These are phyloP conservation scores for Coemansia sp. DNA, from an alignment of 192 early-diverging fungal genomes.

Conservation along the genomic window DNA sequence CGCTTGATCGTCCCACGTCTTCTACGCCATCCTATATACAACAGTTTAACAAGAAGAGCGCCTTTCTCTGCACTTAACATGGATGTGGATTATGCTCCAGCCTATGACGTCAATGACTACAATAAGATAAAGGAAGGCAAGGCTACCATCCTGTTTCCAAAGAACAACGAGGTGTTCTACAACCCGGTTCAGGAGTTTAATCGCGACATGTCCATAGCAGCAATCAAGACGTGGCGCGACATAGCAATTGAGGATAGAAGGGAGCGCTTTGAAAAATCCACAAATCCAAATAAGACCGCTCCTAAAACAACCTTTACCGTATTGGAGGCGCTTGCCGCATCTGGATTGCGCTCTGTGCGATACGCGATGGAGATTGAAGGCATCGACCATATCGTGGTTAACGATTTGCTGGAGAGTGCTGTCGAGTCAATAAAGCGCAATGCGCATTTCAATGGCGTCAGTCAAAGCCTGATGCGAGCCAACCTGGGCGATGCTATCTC, in stretches of 20 bases:
- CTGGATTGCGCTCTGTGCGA: constrained; percentile 91
- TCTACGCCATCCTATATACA: not conserved
- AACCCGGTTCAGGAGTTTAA: constrained; percentile 98
- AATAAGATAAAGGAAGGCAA: constrained; percentile 73
- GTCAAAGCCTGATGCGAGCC: constrained; percentile 69
- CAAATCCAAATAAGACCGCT: constrained; percentile 33
- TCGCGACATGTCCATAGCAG: constrained; percentile 96
- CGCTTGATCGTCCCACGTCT: not conserved
- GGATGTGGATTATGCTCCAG: constrained; percentile 20
- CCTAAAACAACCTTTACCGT: constrained; percentile 58
- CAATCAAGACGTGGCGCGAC: constrained; percentile 90
- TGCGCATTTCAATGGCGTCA: constrained; percentile 77
- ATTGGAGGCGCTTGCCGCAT: constrained; percentile 93
- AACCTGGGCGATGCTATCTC: constrained; percentile 83
- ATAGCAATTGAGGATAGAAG: constrained; percentile 66
- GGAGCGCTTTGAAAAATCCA: constrained; percentile 60
- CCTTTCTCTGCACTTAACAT: not conserved
- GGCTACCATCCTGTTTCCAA: constrained; percentile 83
- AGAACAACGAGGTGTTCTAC: constrained; percentile 95
- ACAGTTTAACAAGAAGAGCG: not conserved
- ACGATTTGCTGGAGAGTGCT: constrained; percentile 89
- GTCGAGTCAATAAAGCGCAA: constrained; percentile 88
- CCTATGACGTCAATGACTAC: constrained; percentile 54
- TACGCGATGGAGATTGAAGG: constrained; percentile 93
- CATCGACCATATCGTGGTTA: constrained; percentile 79